Evolutionary conservation across 495 filamentous ascomycete genomes (phyloP).

Genomic region (Glonium stellatum): DNA sequence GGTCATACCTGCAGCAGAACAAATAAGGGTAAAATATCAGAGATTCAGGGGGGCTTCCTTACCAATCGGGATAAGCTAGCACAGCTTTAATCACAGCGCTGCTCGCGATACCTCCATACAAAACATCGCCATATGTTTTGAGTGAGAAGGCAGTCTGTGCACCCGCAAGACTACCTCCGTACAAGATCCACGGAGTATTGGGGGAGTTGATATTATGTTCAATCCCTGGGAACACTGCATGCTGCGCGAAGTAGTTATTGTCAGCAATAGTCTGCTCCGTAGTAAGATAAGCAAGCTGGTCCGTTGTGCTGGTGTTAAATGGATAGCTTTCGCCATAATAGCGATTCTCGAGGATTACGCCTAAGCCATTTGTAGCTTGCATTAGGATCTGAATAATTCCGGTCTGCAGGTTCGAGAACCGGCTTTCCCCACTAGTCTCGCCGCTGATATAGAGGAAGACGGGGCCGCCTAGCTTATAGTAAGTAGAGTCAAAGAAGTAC

Average conservation of each 20-base stretch:
- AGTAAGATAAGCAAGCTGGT: constrained; percentile 62
- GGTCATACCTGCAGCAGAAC: constrained; percentile 53
- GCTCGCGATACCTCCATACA: constrained; percentile 60
- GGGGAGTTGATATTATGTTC: constrained; percentile 51
- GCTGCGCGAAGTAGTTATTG: constrained; percentile 60
- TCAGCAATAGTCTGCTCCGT: constrained; percentile 68
- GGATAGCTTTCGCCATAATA: constrained; percentile 20
- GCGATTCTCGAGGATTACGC: constrained; percentile 59
- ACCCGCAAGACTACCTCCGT: constrained; percentile 68
- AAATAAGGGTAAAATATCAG: too few relatives aligned
- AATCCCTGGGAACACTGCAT: constrained; percentile 56
- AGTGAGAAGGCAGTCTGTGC: constrained; percentile 63
- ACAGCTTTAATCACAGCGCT: constrained; percentile 64
- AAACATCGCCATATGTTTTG: constrained; percentile 59
- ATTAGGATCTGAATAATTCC: constrained; percentile 49
- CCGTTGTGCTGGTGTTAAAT: constrained; percentile 34
- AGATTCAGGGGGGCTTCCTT: too few relatives aligned
- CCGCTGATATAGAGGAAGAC: constrained; percentile 61
- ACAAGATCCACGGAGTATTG: constrained; percentile 56
- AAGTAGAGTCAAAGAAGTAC: constrained; percentile 63
- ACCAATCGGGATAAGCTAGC: constrained; percentile 62
- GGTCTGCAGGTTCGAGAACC: constrained; percentile 41
- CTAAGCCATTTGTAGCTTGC: constrained; percentile 57
- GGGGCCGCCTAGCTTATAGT: constrained; percentile 62
- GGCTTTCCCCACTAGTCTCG: constrained; percentile 50